Conservation (phyloP, 768 basidiomycete species). For the Termitomyces sp. region DNA sequence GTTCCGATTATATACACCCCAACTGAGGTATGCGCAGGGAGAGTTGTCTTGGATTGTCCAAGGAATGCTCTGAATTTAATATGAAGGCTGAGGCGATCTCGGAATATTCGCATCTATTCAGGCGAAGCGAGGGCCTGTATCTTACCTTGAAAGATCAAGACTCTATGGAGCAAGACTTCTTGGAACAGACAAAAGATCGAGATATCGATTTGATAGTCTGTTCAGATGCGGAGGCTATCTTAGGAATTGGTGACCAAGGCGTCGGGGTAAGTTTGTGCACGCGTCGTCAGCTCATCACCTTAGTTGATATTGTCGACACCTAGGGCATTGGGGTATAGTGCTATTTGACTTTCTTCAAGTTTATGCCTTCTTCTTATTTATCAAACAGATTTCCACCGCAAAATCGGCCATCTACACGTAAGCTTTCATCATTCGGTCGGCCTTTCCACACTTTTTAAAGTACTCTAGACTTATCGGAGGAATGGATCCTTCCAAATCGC, state of each 20-base stretch:
- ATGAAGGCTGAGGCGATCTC: slow-evolving; percentile 74
- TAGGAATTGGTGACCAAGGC: slow-evolving; percentile 64
- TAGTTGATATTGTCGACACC: slow-evolving; percentile 2
- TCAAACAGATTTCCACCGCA: slow-evolving; percentile 57
- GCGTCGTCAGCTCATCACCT: not conserved
- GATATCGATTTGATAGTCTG: slow-evolving; percentile 77
- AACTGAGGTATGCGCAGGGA: slow-evolving; percentile 45
- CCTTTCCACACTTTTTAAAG: not conserved
- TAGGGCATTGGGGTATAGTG: slow-evolving; percentile 47
- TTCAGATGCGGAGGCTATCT: slow-evolving; percentile 80
- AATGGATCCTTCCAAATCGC: slow-evolving; percentile 51
- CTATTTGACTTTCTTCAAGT: not conserved
- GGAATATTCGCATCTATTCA: slow-evolving; percentile 79
- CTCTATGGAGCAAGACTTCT: slow-evolving; percentile 70
- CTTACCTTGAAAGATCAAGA: slow-evolving; percentile 56
- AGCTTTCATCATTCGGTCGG: not conserved
- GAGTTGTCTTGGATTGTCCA: not conserved
- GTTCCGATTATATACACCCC: slow-evolving; percentile 79
- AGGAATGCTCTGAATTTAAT: not conserved
- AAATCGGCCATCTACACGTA: slow-evolving; percentile 78
- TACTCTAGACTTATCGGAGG: slow-evolving; percentile 52
- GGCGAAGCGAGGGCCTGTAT: slow-evolving; percentile 73
- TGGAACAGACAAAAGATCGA: slow-evolving; percentile 55
- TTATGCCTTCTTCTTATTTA: not conserved
- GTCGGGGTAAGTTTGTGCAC: slow-evolving; percentile 45